A percentile compares a stretch with the other conserved stretches of the same genome.
These are phyloP conservation scores for Mycosphaerella sp. DNA, from an alignment of 2,329 filamentous ascomycete genomes.

Conservation along the genomic window DNA sequence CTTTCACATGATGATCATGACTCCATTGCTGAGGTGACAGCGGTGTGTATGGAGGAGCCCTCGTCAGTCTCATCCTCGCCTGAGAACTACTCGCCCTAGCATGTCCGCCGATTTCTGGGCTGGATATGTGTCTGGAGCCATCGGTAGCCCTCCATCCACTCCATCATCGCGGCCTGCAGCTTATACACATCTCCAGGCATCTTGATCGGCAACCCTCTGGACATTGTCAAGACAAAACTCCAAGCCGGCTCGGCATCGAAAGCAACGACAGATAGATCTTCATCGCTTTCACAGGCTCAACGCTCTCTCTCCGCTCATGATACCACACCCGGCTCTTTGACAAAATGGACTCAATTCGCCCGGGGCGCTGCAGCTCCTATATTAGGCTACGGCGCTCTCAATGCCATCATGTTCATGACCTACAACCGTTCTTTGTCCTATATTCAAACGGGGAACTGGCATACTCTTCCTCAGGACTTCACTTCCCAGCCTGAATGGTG, in stretches of 20 bases:
- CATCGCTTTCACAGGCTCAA: constrained; percentile 1
- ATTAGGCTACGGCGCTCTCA: constrained; percentile 82
- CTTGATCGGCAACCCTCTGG: constrained; percentile 76
- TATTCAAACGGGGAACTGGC: constrained; percentile 41
- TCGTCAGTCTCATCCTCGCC: not conserved
- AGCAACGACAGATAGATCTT: constrained; percentile 11
- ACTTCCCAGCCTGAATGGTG: constrained; percentile 20
- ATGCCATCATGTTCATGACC: constrained; percentile 66
- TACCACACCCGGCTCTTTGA: constrained; percentile 2
- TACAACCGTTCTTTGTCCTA: constrained; percentile 76
- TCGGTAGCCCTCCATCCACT: constrained; percentile 36
- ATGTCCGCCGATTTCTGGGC: constrained; percentile 94
- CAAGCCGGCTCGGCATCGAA: constrained; percentile 53
- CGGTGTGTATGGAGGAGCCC: constrained; percentile 7
- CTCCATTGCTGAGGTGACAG: not conserved
- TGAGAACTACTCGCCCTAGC: not conserved
- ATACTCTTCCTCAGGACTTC: constrained; percentile 5
- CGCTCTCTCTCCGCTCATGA: not conserved
- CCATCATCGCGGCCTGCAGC: not conserved
- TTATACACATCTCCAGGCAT: constrained; percentile 47
- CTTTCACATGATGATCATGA: not conserved
- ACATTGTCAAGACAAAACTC: constrained; percentile 64
- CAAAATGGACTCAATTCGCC: constrained; percentile 25
- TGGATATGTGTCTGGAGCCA: constrained; percentile 79
- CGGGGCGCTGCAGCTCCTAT: constrained; percentile 76